Base-by-base conservation (phyloP, 768 basidiomycete genomes). In the Mycena metata region DNA sequence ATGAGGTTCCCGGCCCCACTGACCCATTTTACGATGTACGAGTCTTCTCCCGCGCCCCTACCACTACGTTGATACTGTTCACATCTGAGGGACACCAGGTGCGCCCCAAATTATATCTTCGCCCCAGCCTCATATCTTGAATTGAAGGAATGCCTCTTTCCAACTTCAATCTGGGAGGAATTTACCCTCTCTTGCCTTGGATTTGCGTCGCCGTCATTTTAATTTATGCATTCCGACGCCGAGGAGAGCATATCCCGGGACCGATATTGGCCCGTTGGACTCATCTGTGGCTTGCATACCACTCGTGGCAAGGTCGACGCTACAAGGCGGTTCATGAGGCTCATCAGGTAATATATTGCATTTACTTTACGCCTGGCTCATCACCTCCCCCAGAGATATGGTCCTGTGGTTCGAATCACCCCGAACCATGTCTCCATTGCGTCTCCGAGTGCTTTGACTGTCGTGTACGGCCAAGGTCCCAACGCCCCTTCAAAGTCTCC, bases 341-440 rank as follows among this genome's bases (percentile, higher is more conserved):
- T 13, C 79, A 80, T 51, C 68, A 75, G 71, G 78, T 76, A 30
- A 30, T 30, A 30, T 62, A 30, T 26, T 10, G 13, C 13, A 35
- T 6, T 21, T 43, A 17, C 50, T 5, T n/a, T n/a, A 8, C 8
- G 10, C 26, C 19, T 21, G 30, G 23, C 54, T 43, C n/a, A 61
- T 3, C 23, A 12, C 12, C 26, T 47, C 50, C 24, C 10, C 16
- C 26, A 79, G 78, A 74, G 75, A 72, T 75, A 77, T 62, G 77
- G 79, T 8, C 65, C 69, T 17, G 55, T 79, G 55, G 77, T 80
- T 45, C 76, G 79, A 39, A 74, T 81, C 35, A 61, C 77, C 30
- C 80, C 80, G 6, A 78, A 73, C 52, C 79, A 80, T 66, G 64
- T 81, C 49, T 81, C 80, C 17, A 70, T 79, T 54, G 73, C 79